Evolutionary conservation across 2,329 filamentous ascomycete species (phyloP).

Genomic region (Colletotrichum lini): DNA sequence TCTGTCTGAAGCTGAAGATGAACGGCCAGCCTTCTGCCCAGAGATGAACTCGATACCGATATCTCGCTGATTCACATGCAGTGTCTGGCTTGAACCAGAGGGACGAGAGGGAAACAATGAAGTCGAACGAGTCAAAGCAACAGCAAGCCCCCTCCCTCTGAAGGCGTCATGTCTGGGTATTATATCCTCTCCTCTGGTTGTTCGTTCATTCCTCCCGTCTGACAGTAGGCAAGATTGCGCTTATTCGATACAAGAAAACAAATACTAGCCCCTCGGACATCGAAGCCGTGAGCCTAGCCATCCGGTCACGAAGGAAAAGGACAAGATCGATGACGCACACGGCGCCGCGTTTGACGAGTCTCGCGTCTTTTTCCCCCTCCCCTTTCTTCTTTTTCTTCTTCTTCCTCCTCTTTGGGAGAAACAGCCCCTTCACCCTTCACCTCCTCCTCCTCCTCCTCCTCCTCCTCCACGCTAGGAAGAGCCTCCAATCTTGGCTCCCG

Average conservation of each 20-base stretch:
- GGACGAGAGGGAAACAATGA: background rate
- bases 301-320: background rate
- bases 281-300: background rate
- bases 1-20: background rate
- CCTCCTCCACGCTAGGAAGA: slow-evolving; percentile 6
- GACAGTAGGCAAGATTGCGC: background rate
- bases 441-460: no score
- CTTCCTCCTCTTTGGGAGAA: background rate
- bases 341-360: slow-evolving; percentile 3
- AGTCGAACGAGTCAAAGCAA: background rate
- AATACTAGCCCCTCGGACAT: background rate
- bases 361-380: background rate
- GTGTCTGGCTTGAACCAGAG: background rate
- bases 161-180: background rate
- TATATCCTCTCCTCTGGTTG: background rate
- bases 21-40: no score
- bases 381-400: background rate
- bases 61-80: no score
- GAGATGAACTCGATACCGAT: background rate
- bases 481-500: slow-evolving; percentile 42
- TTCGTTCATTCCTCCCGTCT: background rate
- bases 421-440: no score
- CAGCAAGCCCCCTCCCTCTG: no score
- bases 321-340: background rate
- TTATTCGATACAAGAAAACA: slow-evolving; percentile 5